These are phyloP conservation scores for Grosmannia huntii DNA, from an alignment of 2,329 filamentous ascomycete species.

Conservation along the genomic window DNA sequence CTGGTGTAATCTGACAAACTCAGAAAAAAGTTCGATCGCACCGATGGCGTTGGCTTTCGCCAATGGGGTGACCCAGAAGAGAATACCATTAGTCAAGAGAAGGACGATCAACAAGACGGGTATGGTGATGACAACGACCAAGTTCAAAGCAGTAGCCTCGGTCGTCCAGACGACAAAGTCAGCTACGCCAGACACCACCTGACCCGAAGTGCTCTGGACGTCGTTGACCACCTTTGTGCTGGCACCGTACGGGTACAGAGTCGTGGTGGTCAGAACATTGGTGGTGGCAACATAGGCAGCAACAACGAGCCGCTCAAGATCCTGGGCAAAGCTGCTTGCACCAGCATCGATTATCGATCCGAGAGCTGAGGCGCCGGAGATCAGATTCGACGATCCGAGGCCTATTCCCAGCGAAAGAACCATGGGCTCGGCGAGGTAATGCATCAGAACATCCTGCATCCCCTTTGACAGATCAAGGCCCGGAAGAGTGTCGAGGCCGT, in stretches of 20 bases:
- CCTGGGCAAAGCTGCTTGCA: conserved; percentile 12
- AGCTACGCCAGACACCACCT: conserved; percentile 7
- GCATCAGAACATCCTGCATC: conserved; percentile 7
- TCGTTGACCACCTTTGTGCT: conserved; percentile 7
- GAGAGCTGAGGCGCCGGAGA: conserved; percentile 9
- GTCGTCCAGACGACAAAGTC: conserved; percentile 16
- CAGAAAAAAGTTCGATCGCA: background rate
- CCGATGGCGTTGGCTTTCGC: background rate
- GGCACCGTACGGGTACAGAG: conserved; percentile 10
- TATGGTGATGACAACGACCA: conserved; percentile 13
- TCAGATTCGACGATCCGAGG: conserved; percentile 11
- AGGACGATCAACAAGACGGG: conserved; percentile 9
- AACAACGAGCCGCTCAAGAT: conserved; percentile 15
- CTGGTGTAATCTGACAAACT: background rate
- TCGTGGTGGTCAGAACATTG: conserved; percentile 15
- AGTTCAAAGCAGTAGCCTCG: conserved; percentile 13
- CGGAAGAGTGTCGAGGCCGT: conserved; percentile 9
- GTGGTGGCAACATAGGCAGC: conserved; percentile 15
- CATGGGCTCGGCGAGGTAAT: conserved; percentile 9
- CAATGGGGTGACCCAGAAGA: background rate
- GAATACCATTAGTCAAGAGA: background rate
- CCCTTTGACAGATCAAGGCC: conserved; percentile 10
- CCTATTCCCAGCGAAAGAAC: conserved; percentile 7
- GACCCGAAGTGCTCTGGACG: conserved; percentile 4
- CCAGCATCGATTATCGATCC: conserved; percentile 13